These are phyloP conservation scores for Monosporascus ibericus DNA, from an alignment of 2,329 filamentous ascomycete genomes.

Conservation along the genomic window DNA sequence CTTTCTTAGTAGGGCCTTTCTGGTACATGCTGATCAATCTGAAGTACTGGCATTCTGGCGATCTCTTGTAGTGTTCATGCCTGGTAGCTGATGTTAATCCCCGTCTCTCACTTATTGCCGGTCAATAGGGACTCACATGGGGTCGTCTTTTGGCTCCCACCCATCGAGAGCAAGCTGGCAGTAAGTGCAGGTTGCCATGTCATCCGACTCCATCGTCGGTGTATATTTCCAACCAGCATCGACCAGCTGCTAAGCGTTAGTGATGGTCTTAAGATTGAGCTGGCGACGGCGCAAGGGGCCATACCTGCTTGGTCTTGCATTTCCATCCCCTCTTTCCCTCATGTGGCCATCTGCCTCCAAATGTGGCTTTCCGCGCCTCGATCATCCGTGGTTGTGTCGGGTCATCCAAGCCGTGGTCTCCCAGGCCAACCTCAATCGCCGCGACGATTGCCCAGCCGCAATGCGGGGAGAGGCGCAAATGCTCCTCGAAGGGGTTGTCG, in stretches of 20 bases:
- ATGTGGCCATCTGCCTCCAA: slow-evolving; percentile 81
- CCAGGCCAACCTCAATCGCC: slow-evolving; percentile 54
- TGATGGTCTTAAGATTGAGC: neutral
- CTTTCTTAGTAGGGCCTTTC: slow-evolving; percentile 45
- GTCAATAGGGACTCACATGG: slow-evolving; percentile 51
- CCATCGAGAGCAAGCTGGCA: slow-evolving; percentile 86
- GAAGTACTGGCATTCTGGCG: slow-evolving; percentile 79
- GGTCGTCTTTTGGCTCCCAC: slow-evolving; percentile 91
- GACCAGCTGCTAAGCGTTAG: slow-evolving; percentile 57
- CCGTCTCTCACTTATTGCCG: neutral
- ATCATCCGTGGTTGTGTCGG: slow-evolving; percentile 66
- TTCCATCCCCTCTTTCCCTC: slow-evolving; percentile 84
- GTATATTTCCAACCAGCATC: slow-evolving; percentile 94
- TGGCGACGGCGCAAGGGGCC: slow-evolving; percentile 9
- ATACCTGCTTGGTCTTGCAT: slow-evolving; percentile 80
- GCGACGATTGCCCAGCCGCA: slow-evolving; percentile 83
- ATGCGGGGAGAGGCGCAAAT: slow-evolving; percentile 71
- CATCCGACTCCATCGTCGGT: slow-evolving; percentile 73
- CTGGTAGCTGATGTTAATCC: slow-evolving; percentile 33
- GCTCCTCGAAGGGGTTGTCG: slow-evolving; percentile 78
- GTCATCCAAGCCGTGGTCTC: slow-evolving; percentile 63
- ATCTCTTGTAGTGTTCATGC: slow-evolving; percentile 78
- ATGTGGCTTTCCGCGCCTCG: slow-evolving; percentile 75
- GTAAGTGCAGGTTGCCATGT: slow-evolving; percentile 87
- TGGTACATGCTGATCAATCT: slow-evolving; percentile 54